Conservation (phyloP, 257 asterid genomes). For the Forsythia viridissima region DNA sequence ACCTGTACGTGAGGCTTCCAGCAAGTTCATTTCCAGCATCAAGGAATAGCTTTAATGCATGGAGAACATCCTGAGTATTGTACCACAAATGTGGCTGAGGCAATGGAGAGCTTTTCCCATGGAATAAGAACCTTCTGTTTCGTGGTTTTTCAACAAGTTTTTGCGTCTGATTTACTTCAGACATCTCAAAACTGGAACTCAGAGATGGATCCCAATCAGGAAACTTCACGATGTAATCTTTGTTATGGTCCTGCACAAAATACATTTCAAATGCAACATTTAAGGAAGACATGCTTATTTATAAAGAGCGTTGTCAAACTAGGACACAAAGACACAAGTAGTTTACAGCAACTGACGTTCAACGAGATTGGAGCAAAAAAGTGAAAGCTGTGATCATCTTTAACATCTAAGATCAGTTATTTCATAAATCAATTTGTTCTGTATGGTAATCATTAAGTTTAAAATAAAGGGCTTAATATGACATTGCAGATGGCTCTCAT, state of each 20-base stretch:
- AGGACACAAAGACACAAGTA: not conserved
- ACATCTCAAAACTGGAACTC: conserved; percentile 26
- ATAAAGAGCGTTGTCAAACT: not conserved
- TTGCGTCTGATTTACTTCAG: conserved; percentile 38
- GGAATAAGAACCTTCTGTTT: conserved; percentile 62
- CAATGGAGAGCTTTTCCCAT: conserved; percentile 50
- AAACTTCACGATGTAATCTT: conserved; percentile 79
- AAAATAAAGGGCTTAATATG: not conserved
- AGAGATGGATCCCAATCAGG: conserved; percentile 89
- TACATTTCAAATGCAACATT: not conserved
- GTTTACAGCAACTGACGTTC: not conserved
- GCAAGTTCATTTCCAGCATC: conserved; percentile 83
- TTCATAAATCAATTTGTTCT: not conserved
- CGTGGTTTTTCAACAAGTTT: conserved; percentile 32
- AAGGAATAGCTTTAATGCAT: conserved; percentile 77
- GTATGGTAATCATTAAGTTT: not conserved
- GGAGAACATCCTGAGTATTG: conserved; percentile 52
- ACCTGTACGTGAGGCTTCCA: conserved; percentile 84
- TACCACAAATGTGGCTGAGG: conserved; percentile 92
- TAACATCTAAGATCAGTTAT: not conserved
- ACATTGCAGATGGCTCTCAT: not conserved
- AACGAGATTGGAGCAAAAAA: not conserved
- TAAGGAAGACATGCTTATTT: not conserved
- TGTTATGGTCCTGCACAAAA: conserved; percentile 78
- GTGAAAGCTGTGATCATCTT: not conserved